Evolutionary conservation across 2,329 filamentous ascomycete species (phyloP), one percentile per base, ranked within the genome.

Genomic region (Fusarium ambrosium): DNA sequence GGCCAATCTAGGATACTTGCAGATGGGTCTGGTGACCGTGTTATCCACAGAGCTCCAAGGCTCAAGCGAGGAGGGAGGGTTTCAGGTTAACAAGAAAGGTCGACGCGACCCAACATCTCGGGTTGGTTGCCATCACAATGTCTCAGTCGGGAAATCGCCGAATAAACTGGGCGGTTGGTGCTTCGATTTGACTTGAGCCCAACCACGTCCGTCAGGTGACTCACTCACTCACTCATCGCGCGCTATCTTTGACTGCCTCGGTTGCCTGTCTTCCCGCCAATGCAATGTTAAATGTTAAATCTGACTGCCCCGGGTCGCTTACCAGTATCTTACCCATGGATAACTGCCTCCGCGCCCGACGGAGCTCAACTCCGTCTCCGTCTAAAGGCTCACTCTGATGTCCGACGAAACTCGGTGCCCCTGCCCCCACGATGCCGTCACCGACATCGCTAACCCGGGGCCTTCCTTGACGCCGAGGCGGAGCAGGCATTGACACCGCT

Each of bases 401-500:
- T 56, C 60, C 71, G 70, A 24, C 63, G 53, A 51, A 95, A 95
- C 83, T 96, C 94, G 68, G 96, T 94, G 71, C 7, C 43, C 95
- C 41, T 45, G 45, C 2, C 2, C 94, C 84, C 1, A 94, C 85
- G 0, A 94, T 91, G 13, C 94, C 94, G 77, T 96, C 91, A 5
- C 94, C 94, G 34, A 94, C 94, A 0, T 84, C 82, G 76, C 93
- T 90, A 80, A 89, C 87, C 78, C 79, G 4, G 89, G 92, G 0
- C 89, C 91, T 2, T 83, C 75, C 1, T 94, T 84, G 11, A 96
- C 84, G 14, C 88, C 87, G 81, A 95, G 89, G 7, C 92, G 87
- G 37, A 97, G 84, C 2, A 97, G 66, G 43, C 76, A 78, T 0
- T 93, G 93, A 78, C 95, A 95, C 10, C 94, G 86, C 32, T 29